Evolutionary conservation across 2,329 filamentous ascomycete genomes (phyloP).

Genomic region (Parastagonospora nodorum): DNA sequence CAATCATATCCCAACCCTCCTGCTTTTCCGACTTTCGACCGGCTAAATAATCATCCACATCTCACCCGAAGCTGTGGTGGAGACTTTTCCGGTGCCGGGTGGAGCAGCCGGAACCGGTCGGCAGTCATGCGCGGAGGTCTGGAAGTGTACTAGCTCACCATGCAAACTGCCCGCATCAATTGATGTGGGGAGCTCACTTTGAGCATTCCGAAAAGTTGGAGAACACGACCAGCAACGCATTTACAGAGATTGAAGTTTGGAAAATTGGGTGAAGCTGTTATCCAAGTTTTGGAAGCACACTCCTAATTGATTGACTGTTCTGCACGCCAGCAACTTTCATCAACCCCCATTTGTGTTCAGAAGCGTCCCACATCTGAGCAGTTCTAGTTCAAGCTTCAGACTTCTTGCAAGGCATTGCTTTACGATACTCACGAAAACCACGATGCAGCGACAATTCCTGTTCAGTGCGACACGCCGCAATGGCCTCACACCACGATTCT

Average conservation of each 20-base stretch:
- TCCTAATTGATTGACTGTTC: background rate
- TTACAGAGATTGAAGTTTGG: background rate
- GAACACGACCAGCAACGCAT: slow-evolving; percentile 11
- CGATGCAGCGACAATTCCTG: slow-evolving; percentile 42
- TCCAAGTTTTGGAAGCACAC: background rate
- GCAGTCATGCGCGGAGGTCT: slow-evolving; percentile 37
- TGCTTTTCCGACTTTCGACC: slow-evolving; percentile 18
- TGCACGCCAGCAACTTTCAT: background rate
- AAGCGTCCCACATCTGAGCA: background rate
- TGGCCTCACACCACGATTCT: slow-evolving; percentile 39
- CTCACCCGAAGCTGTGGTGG: slow-evolving; percentile 16
- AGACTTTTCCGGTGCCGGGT: slow-evolving; percentile 24
- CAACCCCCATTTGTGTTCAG: too few species aligned
- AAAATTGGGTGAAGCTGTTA: background rate
- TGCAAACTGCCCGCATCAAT: slow-evolving; percentile 25
- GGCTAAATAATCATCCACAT: slow-evolving; percentile 36
- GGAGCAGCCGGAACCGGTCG: slow-evolving; percentile 38
- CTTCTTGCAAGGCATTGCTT: background rate
- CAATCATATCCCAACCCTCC: slow-evolving; percentile 17
- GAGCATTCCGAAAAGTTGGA: slow-evolving; percentile 29
- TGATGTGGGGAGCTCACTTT: slow-evolving; percentile 34
- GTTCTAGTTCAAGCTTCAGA: background rate
- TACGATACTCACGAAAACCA: slow-evolving; percentile 6
- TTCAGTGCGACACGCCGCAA: slow-evolving; percentile 38
- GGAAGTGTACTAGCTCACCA: slow-evolving; percentile 27